Evolutionary conservation across 345 rosid species (phyloP), one percentile per base, ranked within the genome.

Genomic region (Rhodamnia argentea): DNA sequence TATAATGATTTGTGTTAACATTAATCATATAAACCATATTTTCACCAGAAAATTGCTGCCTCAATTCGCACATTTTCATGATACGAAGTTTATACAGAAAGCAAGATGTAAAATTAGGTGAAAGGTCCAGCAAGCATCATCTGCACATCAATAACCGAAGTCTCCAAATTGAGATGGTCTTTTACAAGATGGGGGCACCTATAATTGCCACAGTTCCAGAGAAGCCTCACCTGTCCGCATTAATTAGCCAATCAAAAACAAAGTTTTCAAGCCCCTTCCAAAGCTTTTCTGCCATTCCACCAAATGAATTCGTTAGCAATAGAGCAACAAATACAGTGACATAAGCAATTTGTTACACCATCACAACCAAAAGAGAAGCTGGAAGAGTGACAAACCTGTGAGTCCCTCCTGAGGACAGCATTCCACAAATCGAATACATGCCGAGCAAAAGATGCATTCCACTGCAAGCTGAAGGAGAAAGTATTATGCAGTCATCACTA

Each of bases 231-330:
- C 98, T 94, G 91, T 97, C 99, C 14, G 99, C 99, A 89, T 97
- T 96, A 86, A 97, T 97, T 52, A 97, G 92, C 99, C 99, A 97
- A 89, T 97, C 99, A 90, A 97, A 97, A 89, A 95, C 98, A 94
- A 97, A 97, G 91, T 94, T 96, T 90, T 97, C 99, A 90, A 97
- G 99, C 89, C 99, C 99, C 87, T 95, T 96, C 99, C 99, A 97
- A 60, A 97, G 99, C 92, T 92, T 96, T 92, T 97, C 99, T 97
- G 96, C 92, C 90, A 89, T 56, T 54, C 47, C 52, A 88, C 83
- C 57, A 74, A 51, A 89, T 27, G 86, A 40, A 84, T 18, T 82
- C 54, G 74, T 83, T 37, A 82, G 84, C 47, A 29, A 87, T 82
- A 57, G 56, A 82, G 60, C 24, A 85, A 76, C 87, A 84, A 88